Evolutionary conservation across 495 filamentous ascomycete genomes (phyloP), one percentile per base, ranked within the genome.

Genomic region (Mytilinidion resinicola): DNA sequence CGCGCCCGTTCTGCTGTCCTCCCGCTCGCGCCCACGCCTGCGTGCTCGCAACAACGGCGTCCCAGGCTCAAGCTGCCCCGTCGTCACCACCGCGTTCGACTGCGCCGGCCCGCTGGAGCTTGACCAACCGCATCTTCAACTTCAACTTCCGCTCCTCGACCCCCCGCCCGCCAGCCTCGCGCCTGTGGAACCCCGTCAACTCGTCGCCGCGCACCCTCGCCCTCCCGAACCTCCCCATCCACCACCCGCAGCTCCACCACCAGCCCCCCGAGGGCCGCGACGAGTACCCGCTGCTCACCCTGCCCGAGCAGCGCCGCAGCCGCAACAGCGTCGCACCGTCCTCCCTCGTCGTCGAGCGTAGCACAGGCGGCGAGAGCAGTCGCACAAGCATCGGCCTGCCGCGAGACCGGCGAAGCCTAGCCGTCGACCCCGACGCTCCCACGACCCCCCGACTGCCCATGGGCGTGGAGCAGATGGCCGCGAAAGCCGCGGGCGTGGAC

Each of bases 351-450:
- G 80, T 89, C 51, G 85, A 89, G 61, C 81, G 80, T 60, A 84
- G 78, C 56, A 72, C 76, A 46, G 77, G 70, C 36, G 71, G 74
- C 12, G 79, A 82, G 61, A 77, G 80, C 37, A 42, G 62, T 57
- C 80, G 82, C 60, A 85, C 82, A 9, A 81, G 85, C 67, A 82
- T 89, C 60, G 85, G 79, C 44, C 74, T 91, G 48, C 88, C 88
- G 51, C 77, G 72, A 39, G 81, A 82, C 55, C 70, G 76, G 55
- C 71, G 72, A 51, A 77, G 74, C 56, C 62, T 44, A 34, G 37
- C 46, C 17, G 34, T 60, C 20, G 55, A 60, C 12, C 53, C 58
- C 48, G 55, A 56, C 50, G 58, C 59, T 14, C 52, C 48, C 20
- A 2, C 25, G 25, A 61, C 57, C 4, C 63, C 66, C 9, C 35